phyloP scores from a whole-genome alignment of 805 yeast genomes.

The Kodamaea sagamina region DNA sequence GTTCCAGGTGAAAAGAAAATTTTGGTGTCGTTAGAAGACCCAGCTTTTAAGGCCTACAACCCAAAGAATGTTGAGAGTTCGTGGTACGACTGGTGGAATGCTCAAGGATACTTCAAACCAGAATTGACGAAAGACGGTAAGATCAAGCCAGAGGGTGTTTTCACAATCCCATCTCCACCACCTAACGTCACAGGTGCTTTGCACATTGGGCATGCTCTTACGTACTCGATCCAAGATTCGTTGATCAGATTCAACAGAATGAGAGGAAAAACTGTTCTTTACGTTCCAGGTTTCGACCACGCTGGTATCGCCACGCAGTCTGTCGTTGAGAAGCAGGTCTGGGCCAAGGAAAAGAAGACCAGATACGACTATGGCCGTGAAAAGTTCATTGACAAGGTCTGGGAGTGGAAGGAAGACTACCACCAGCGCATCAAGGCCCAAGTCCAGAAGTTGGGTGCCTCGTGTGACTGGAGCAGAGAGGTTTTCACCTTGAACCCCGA shows the following conservation, averaged over 20 bases:
- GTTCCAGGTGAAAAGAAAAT: conserved; percentile 88
- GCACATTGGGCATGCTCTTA: conserved; percentile 97
- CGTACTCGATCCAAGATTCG: conserved; percentile 92
- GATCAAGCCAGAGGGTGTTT: conserved; percentile 76
- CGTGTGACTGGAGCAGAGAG: conserved; percentile 95
- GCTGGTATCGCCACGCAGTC: conserved; percentile 99
- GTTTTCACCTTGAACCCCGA: conserved; percentile 88
- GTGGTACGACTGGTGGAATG: conserved; percentile 98
- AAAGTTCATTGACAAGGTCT: conserved; percentile 79
- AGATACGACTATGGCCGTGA: conserved; percentile 97
- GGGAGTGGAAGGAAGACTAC: conserved; percentile 98
- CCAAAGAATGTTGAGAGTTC: conserved; percentile 93
- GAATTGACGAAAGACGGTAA: conserved; percentile 75
- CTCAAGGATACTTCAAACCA: conserved; percentile 86
- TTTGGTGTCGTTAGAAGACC: conserved; percentile 83
- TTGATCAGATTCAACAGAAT: conserved; percentile 92
- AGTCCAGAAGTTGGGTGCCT: conserved; percentile 87
- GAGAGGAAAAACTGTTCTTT: conserved; percentile 93
- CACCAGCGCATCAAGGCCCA: conserved; percentile 83
- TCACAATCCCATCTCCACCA: conserved; percentile 97
- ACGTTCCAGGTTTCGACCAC: conserved; percentile 96
- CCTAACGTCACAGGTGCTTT: conserved; percentile 99
- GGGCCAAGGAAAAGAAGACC: conserved; percentile 84
- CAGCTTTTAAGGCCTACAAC: conserved; percentile 89
- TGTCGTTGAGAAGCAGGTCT: conserved; percentile 93